These are phyloP conservation scores for Myriosclerotinia duriaeana DNA, from an alignment of 2,329 filamentous ascomycete genomes.

Conservation along the genomic window DNA sequence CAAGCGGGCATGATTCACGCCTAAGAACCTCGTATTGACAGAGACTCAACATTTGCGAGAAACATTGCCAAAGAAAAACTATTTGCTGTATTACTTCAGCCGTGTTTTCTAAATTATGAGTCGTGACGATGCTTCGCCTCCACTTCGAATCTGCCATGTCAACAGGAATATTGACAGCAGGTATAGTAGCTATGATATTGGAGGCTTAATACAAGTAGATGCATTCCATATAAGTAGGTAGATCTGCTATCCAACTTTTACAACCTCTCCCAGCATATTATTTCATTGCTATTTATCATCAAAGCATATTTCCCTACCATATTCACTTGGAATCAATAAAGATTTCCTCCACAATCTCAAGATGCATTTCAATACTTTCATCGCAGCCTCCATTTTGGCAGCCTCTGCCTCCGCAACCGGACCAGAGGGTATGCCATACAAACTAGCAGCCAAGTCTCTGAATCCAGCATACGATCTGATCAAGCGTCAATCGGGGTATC, in stretches of 20 bases:
- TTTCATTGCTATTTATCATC: background rate
- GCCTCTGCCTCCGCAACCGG: background rate
- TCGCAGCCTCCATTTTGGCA: background rate
- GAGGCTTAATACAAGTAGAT: background rate
- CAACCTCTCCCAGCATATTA: background rate
- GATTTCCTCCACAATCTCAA: background rate
- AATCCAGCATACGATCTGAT: background rate
- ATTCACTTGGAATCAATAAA: background rate
- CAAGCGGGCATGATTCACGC: background rate
- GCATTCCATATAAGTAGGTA: conserved; percentile 7
- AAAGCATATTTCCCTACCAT: background rate
- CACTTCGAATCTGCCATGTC: background rate
- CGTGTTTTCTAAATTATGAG: conserved; percentile 6
- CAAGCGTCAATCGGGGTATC: conserved; percentile 23
- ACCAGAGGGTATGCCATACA: conserved; percentile 10
- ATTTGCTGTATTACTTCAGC: conserved; percentile 13
- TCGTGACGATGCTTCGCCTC: conserved; percentile 13
- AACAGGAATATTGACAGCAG: background rate
- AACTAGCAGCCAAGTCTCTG: conserved; percentile 16
- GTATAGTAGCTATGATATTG: background rate
- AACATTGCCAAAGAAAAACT: background rate
- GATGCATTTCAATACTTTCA: conserved; percentile 12
- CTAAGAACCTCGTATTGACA: background rate
- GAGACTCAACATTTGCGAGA: background rate
- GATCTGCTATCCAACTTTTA: background rate